These are phyloP conservation scores for Naumovozyma castellii DNA, from an alignment of 805 yeast genomes.

Conservation along the genomic window DNA sequence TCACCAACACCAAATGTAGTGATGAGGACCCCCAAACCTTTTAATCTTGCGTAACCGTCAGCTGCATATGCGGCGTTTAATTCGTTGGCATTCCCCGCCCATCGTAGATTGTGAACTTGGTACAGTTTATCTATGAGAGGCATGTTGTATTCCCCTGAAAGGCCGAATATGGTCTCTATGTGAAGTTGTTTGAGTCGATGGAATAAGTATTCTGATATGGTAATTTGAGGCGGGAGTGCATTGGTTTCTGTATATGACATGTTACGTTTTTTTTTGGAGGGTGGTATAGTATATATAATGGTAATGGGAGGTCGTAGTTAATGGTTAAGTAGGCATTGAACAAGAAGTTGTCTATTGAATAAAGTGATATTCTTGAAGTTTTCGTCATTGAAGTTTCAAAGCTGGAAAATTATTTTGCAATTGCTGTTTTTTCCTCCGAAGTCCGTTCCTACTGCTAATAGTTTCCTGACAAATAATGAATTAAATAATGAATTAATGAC, in stretches of 20 bases:
- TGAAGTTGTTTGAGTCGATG: slow-evolving; percentile 43
- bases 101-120: slow-evolving; percentile 40
- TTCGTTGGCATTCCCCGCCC: slow-evolving; percentile 85
- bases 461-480: too few species aligned
- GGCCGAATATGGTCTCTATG: slow-evolving; percentile 56
- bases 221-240: slow-evolving; percentile 24
- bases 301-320: too few species aligned
- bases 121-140: slow-evolving; percentile 58
- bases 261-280: too few species aligned
- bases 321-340: too few species aligned
- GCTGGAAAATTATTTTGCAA: too few species aligned
- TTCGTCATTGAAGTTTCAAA: too few species aligned
- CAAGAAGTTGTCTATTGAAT: too few species aligned
- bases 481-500: too few species aligned
- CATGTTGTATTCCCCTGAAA: slow-evolving; percentile 67
- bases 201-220: slow-evolving; percentile 58
- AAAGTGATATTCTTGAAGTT: too few species aligned
- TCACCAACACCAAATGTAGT: slow-evolving; percentile 87
- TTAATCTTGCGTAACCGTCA: slow-evolving; percentile 70
- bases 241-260: slow-evolving; percentile 7
- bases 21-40: slow-evolving; percentile 30
- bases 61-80: slow-evolving; percentile 85
- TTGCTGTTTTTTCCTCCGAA: too few species aligned
- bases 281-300: too few species aligned
- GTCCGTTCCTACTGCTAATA: too few species aligned